Evolutionary conservation across 202 grass and related monocot genomes (phyloP), one percentile per base, ranked within the genome.

Genomic region (Zoysia matrella): DNA sequence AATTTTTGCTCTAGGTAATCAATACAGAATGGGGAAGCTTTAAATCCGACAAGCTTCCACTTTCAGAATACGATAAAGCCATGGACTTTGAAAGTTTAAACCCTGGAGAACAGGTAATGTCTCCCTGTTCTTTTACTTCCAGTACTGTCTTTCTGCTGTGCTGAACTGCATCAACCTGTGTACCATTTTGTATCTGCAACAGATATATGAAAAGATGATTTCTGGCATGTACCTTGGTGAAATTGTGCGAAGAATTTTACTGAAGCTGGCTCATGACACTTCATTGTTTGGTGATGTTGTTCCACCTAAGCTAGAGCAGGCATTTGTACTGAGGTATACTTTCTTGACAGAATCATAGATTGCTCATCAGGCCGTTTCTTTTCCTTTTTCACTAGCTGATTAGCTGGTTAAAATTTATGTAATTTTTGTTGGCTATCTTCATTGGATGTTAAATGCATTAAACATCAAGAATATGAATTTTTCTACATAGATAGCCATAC

Each of bases 21-120:
- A 97, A 97, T 80, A 97, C 89, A 6, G 93, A 97, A 66, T 97
- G 93, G 93, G 90, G 90, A 18, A 91, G 87, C 77, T 97, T 97
- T 80, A 96, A 86, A 66, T 97, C 93, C 48, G 82, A 87, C 41
- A 84, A 91, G 66, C 93, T 97, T 81, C 93, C 93, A 67, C 76
- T 93, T 69, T 93, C 93, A 36, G 90, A 97, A 66, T 97, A 80
- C 1, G 93, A 93, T 64, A 85, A 87, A 83, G 83, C 86, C 44
- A 82, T 97, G 90, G 93, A 93, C 77, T 76, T 81, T 55, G 93
- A 97, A 82, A 91, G 93, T 80, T 83, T 97, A 71, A 97, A 97
- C 73, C 86, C 88, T 64, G 93, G 93, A 53, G 93, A 97, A 61
- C 93, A 92, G 92, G 89, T 93, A 71, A 42, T 80, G 22, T 78